These are phyloP conservation scores for Euphorbia pulcherrima DNA, from an alignment of 345 rosid species.

Conservation along the genomic window DNA sequence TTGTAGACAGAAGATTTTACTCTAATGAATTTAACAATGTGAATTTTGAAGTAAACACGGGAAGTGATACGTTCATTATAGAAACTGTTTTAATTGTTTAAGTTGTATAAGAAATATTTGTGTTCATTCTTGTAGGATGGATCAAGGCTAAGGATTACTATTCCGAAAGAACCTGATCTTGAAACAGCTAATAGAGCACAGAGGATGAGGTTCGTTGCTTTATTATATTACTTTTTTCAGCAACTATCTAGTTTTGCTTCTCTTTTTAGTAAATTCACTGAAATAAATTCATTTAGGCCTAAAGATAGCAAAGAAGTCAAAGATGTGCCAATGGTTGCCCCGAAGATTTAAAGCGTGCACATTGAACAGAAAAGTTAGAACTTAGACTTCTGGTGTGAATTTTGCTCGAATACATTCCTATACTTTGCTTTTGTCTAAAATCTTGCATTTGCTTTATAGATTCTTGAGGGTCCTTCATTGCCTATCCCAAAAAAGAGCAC, in stretches of 20 bases:
- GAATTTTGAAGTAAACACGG: neutral
- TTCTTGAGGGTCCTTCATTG: slow-evolving; percentile 78
- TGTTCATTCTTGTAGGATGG: slow-evolving; percentile 49
- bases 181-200: slow-evolving; percentile 83
- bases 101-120: neutral
- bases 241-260: neutral
- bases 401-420: neutral
- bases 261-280: slow-evolving; percentile 15
- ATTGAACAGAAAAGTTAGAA: slow-evolving; percentile 84
- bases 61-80: neutral
- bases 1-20: neutral
- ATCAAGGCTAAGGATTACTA: slow-evolving; percentile 54
- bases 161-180: slow-evolving; percentile 89
- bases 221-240: slow-evolving; percentile 3
- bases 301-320: slow-evolving; percentile 40
- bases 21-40: neutral
- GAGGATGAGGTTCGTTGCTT: slow-evolving; percentile 51
- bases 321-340: slow-evolving; percentile 26
- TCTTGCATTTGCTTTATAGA: slow-evolving; percentile 43
- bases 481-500: slow-evolving; percentile 71
- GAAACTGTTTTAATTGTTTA: neutral
- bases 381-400: slow-evolving; percentile 11
- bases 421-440: slow-evolving; percentile 12
- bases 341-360: slow-evolving; percentile 89
- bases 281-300: slow-evolving; percentile 50